Evolutionary conservation across 805 yeast genomes (phyloP), one percentile per base, ranked within the genome.

Genomic region (Saturnispora quitensis): DNA sequence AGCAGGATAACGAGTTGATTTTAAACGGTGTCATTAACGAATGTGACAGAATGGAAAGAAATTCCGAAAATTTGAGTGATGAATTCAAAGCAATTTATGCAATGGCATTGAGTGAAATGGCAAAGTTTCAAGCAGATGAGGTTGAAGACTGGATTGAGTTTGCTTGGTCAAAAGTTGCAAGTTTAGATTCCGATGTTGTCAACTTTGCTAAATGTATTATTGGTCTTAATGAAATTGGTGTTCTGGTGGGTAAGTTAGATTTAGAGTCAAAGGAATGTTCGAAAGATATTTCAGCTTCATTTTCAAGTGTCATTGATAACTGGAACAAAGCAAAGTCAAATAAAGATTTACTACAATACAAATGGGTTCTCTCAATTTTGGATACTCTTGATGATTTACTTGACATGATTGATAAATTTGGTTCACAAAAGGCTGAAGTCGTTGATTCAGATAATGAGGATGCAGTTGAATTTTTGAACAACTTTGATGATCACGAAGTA

Each of bases 1-100:
- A 76, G 4, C 77, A 77, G 52, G 84, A 82, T 22, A 78, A 77
- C 56, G 86, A 83, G 61, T 68, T 81, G 54, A 75, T 86, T 35
- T 63, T 86, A 53, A 86, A 89, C 60, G 97, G 97, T 24, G 75
- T 90, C 4, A 77, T 91, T n/a, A 96, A 90, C 60, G 97, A 91
- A 64, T 86, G 96, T 69, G 97, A 91, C 61, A 70, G 95, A 47
- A 64, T 89, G 34, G 72, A 89, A 56, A 73, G 90, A 62, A 73
- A 74, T 51, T 56, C 70, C 44, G 55, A 60, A 45, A 62, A 68
- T 5, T 52, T 77, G 27, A 73, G 76, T 27, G 78, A 77, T 35
- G 73, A 71, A 43, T 86, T 89, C 63, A 84, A 86, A 62, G 71
- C 84, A 5, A 78, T 86, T 31, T 91, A 89, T 66, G 90, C 89